Conservation (phyloP, 768 basidiomycete species). For the Ramaria sp. region DNA sequence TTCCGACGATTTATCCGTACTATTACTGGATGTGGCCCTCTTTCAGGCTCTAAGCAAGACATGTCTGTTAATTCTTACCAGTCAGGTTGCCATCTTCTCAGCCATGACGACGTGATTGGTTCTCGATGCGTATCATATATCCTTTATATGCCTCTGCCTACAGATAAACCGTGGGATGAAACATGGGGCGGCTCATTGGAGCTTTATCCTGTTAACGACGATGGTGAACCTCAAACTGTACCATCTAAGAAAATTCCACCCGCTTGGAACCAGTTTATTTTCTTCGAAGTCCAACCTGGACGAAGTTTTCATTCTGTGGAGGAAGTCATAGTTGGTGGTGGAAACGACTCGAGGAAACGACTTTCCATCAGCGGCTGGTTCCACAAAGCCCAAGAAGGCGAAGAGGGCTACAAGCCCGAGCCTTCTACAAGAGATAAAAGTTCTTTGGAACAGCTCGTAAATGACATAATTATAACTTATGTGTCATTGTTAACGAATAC, state of each 20-base stretch:
- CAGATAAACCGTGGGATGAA: slow-evolving; percentile 66
- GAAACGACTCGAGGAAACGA: slow-evolving; percentile 56
- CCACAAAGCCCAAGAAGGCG: slow-evolving; percentile 83
- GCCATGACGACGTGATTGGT: slow-evolving; percentile 95
- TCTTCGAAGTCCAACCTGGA: slow-evolving; percentile 91
- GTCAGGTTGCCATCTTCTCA: slow-evolving; percentile 85
- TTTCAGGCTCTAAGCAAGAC: slow-evolving; percentile 88
- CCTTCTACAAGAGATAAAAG: slow-evolving; percentile 44
- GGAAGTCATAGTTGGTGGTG: slow-evolving; percentile 78
- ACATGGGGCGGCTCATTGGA: slow-evolving; percentile 93
- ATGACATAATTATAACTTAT: slow-evolving; percentile 21
- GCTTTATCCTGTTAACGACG: slow-evolving; percentile 70
- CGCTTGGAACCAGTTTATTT: slow-evolving; percentile 82
- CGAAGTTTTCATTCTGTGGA: slow-evolving; percentile 94
- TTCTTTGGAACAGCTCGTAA: slow-evolving; percentile 87
- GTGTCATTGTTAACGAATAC: neutral
- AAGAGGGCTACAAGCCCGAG: slow-evolving; percentile 70
- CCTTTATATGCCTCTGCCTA: slow-evolving; percentile 84
- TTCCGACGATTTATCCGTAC: slow-evolving; percentile 77
- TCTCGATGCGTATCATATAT: slow-evolving; percentile 92
- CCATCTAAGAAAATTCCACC: slow-evolving; percentile 64
- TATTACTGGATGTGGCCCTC: slow-evolving; percentile 86
- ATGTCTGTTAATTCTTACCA: slow-evolving; percentile 92
- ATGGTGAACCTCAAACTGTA: slow-evolving; percentile 54
- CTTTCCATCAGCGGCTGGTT: slow-evolving; percentile 97